These are phyloP conservation scores for Fusarium tanahbumbuense DNA, from an alignment of 2,329 filamentous ascomycete genomes.

Conservation along the genomic window DNA sequence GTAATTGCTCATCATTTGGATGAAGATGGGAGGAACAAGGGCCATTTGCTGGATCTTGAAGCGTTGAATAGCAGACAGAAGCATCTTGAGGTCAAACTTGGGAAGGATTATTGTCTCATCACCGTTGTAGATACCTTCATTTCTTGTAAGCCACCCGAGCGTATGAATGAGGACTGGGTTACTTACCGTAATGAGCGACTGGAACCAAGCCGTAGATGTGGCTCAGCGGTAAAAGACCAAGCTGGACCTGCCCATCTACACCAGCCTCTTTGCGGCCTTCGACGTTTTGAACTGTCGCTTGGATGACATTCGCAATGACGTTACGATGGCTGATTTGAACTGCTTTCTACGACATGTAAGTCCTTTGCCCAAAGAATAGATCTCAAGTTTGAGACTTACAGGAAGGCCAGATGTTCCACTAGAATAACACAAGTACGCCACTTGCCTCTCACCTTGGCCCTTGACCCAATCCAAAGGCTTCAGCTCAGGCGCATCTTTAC, in stretches of 20 bases:
- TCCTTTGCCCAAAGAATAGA: accelerated
- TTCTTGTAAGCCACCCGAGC: slow-evolving; percentile 55
- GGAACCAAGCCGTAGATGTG: slow-evolving; percentile 85
- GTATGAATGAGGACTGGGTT: too few relatives aligned
- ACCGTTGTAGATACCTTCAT: slow-evolving; percentile 70
- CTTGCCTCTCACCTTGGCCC: slow-evolving; percentile 74
- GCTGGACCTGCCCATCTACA: slow-evolving; percentile 57
- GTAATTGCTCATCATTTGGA: slow-evolving; percentile 75
- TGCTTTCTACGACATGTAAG: slow-evolving; percentile 69
- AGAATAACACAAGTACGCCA: slow-evolving; percentile 83
- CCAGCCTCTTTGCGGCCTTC: slow-evolving; percentile 52
- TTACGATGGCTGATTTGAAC: slow-evolving; percentile 86
- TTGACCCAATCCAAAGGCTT: slow-evolving; percentile 69
- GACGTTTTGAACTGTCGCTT: slow-evolving; percentile 63
- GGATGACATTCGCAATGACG: slow-evolving; percentile 80
- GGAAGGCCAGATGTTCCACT: slow-evolving; percentile 84
- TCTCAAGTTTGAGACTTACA: slow-evolving; percentile 55
- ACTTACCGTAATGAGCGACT: slow-evolving; percentile 59
- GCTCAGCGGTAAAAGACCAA: slow-evolving; percentile 82
- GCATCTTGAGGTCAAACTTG: slow-evolving; percentile 78
- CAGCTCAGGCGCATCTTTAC: slow-evolving; percentile 64
- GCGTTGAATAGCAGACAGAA: slow-evolving; percentile 72
- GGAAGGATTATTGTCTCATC: slow-evolving; percentile 79
- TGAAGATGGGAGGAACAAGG: slow-evolving; percentile 83
- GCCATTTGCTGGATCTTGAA: slow-evolving; percentile 76